phyloP scores from a whole-genome alignment of 805 yeast genomes.

The Maudiozyma turicensis region DNA sequence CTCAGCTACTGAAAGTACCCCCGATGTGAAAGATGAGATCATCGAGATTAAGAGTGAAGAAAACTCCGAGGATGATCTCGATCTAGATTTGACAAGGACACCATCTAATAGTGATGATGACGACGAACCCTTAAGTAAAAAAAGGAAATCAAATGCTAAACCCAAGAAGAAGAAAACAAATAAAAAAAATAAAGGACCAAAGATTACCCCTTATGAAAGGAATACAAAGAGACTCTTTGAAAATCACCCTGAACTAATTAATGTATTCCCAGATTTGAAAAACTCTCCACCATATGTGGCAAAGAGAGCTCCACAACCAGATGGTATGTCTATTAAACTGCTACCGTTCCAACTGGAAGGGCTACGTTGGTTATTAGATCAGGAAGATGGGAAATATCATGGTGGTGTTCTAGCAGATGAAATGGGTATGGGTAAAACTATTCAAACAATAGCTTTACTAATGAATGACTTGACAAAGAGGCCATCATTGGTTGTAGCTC shows the following conservation, averaged over 20 bases:
- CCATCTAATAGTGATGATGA: constrained; percentile 6
- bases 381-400: constrained; percentile 65
- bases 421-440: constrained; percentile 99
- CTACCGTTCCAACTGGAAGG: constrained; percentile 94
- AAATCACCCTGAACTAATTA: constrained; percentile 68
- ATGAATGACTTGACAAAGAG: constrained; percentile 54
- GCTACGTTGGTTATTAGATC: constrained; percentile 74
- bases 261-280: constrained; percentile 59
- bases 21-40: constrained; percentile 18
- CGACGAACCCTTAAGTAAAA: constrained; percentile 16
- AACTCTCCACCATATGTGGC: constrained; percentile 38
- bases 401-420: constrained; percentile 98
- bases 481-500: constrained; percentile 89
- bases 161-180: constrained; percentile 10
- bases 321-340: constrained; percentile 59
- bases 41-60: constrained; percentile 1
- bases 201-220: constrained; percentile 58
- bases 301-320: constrained; percentile 62
- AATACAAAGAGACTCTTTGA: constrained; percentile 59
- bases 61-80: neutral
- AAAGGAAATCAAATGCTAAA: constrained; percentile 14
- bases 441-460: constrained; percentile 85
- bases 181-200: constrained; percentile 34
- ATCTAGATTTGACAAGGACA: neutral
- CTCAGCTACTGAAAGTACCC: constrained; percentile 17